Conservation (phyloP, 2,329 filamentous ascomycete species). For the Eutypella sp. region DNA sequence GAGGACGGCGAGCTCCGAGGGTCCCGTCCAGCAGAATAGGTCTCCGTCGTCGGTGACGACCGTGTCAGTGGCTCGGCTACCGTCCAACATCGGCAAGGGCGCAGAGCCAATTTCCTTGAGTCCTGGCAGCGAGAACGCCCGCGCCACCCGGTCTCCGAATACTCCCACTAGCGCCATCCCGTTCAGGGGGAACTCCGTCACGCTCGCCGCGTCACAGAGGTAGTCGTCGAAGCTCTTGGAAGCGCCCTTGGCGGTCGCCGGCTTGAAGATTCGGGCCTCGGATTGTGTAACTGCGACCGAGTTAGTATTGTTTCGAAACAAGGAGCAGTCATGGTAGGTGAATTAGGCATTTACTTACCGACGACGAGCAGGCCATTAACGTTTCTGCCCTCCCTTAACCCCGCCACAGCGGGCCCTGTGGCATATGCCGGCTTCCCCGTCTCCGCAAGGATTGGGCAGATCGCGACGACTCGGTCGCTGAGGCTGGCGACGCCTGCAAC, state of each 20-base stretch:
- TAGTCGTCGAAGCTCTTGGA: conserved; percentile 82
- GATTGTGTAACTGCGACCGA: conserved; percentile 52
- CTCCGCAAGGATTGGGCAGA: conserved; percentile 75
- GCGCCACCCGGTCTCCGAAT: conserved; percentile 75
- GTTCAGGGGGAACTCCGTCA: conserved; percentile 69
- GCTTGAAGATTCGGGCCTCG: conserved; percentile 83
- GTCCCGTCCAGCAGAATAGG: conserved; percentile 82
- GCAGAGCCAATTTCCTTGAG: conserved; percentile 76
- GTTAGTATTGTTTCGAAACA: conserved; percentile 20
- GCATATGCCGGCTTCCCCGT: conserved; percentile 72
- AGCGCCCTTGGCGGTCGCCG: conserved; percentile 80
- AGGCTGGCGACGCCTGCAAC: conserved; percentile 64
- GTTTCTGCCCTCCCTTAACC: conserved; percentile 67
- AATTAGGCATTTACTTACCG: conserved; percentile 39
- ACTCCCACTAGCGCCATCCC: conserved; percentile 77
- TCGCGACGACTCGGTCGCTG: conserved; percentile 66
- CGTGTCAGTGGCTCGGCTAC: conserved; percentile 63
- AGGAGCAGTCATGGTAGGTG: not conserved
- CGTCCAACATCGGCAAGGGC: conserved; percentile 66
- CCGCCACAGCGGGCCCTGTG: conserved; percentile 69
- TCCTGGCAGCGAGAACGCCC: conserved; percentile 81
- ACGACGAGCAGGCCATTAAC: conserved; percentile 78
- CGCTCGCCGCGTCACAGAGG: conserved; percentile 74
- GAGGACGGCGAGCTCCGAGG: conserved; percentile 78
- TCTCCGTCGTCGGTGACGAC: conserved; percentile 74